Evolutionary conservation across 805 yeast genomes (phyloP).

Genomic region (Kregervanrija fluxuum): DNA sequence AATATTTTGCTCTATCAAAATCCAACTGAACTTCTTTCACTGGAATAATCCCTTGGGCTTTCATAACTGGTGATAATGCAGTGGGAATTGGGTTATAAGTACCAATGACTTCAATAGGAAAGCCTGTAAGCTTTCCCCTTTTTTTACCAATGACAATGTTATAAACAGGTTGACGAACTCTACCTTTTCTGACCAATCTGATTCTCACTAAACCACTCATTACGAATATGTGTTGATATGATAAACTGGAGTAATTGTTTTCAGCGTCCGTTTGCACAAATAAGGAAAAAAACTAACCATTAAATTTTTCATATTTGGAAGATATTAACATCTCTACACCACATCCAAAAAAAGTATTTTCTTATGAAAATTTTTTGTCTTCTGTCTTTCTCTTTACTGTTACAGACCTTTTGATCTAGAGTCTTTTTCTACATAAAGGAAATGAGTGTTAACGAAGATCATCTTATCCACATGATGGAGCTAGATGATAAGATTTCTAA

Average conservation of each 20-base stretch:
- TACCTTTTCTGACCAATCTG: constrained; percentile 88
- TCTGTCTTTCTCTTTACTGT: not conserved
- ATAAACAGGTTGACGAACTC: constrained; percentile 79
- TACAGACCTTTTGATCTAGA: not conserved
- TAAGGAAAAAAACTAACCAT: no score
- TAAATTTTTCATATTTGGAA: no score
- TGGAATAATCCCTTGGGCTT: constrained; percentile 47
- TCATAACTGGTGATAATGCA: constrained; percentile 57
- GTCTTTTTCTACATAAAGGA: not conserved
- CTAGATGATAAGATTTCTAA: constrained; percentile 57
- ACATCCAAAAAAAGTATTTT: no score
- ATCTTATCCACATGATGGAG: constrained; percentile 29
- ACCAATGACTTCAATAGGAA: constrained; percentile 93
- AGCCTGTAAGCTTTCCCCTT: constrained; percentile 69
- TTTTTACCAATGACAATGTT: constrained; percentile 85
- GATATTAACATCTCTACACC: no score
- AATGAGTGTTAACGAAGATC: constrained; percentile 11
- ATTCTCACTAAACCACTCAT: constrained; percentile 77
- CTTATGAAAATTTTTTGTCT: not conserved
- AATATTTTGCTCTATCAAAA: constrained; percentile 83
- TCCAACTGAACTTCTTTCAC: constrained; percentile 78
- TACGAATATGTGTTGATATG: not conserved
- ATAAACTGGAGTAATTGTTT: no score
- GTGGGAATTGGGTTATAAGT: constrained; percentile 82
- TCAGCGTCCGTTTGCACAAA: no score